These are phyloP conservation scores for Fonsecaea monophora DNA, from an alignment of 2,329 filamentous ascomycete genomes.

Conservation along the genomic window DNA sequence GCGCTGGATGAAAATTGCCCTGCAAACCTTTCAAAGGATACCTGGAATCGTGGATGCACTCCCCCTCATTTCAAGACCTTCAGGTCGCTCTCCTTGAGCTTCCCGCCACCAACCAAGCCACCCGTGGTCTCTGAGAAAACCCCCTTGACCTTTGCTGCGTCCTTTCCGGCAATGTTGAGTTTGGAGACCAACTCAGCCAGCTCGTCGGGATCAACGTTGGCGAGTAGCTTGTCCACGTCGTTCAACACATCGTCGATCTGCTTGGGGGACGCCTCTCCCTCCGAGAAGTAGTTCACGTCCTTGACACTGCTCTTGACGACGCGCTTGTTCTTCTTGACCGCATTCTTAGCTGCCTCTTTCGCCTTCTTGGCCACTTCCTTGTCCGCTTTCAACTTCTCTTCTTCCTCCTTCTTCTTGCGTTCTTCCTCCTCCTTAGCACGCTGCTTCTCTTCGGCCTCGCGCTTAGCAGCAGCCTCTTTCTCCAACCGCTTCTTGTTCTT, in stretches of 20 bases:
- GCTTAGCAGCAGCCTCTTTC: slow-evolving; percentile 89
- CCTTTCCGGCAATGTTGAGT: slow-evolving; percentile 76
- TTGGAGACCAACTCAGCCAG: slow-evolving; percentile 81
- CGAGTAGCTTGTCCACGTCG: slow-evolving; percentile 85
- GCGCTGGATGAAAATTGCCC: background rate
- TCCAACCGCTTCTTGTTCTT: slow-evolving; percentile 96
- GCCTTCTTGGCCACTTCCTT: slow-evolving; percentile 90
- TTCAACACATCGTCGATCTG: slow-evolving; percentile 82
- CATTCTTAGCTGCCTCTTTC: slow-evolving; percentile 98
- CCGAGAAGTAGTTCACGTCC: slow-evolving; percentile 94
- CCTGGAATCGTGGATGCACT: background rate
- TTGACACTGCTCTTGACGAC: slow-evolving; percentile 92
- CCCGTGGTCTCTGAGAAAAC: slow-evolving; percentile 80
- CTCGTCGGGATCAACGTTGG: slow-evolving; percentile 89
- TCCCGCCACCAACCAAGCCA: slow-evolving; percentile 79
- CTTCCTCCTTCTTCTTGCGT: slow-evolving; percentile 78
- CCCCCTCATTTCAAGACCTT: slow-evolving; percentile 60
- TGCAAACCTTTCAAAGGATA: background rate
- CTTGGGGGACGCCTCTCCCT: slow-evolving; percentile 69
- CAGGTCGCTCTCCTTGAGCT: slow-evolving; percentile 81
- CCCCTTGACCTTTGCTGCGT: slow-evolving; percentile 81
- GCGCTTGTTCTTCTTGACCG: slow-evolving; percentile 99
- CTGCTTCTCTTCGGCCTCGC: slow-evolving; percentile 81
- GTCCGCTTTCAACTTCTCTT: slow-evolving; percentile 82
- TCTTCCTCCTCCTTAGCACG: slow-evolving; percentile 85